These are phyloP conservation scores for Citrus hindsii DNA, from an alignment of 345 rosid genomes.

Conservation along the genomic window DNA sequence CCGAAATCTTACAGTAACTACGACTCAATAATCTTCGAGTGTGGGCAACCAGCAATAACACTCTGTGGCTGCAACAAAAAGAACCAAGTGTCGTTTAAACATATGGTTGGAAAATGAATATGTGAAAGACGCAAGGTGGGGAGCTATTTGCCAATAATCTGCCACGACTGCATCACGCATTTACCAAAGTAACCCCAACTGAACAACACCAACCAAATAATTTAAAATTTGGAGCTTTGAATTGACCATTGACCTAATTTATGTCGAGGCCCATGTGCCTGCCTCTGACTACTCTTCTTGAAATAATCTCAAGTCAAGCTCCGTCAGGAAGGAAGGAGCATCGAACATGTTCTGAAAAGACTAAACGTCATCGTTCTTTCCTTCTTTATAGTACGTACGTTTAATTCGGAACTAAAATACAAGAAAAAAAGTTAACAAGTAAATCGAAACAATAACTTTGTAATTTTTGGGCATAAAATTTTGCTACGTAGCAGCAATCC, in stretches of 20 bases:
- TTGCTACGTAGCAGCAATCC: not conserved
- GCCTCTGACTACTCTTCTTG: not conserved
- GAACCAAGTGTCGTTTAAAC: no score
- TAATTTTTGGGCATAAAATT: not conserved
- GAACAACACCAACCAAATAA: conserved; percentile 8
- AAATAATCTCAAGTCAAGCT: not conserved
- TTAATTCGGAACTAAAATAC: not conserved
- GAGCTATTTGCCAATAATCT: not conserved
- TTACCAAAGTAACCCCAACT: conserved; percentile 3
- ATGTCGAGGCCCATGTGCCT: not conserved
- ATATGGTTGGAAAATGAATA: not conserved
- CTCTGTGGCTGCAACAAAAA: no score
- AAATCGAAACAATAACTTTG: not conserved
- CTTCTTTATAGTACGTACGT: not conserved
- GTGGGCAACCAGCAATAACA: no score
- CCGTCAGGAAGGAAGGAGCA: not conserved
- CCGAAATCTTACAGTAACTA: no score
- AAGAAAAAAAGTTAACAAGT: not conserved
- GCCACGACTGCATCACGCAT: not conserved
- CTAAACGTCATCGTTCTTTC: not conserved
- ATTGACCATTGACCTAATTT: not conserved
- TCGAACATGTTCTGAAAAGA: not conserved
- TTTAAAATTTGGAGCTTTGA: not conserved
- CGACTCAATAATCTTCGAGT: no score
- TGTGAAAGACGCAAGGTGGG: not conserved